Base-by-base conservation (phyloP, 805 yeast genomes). In the Brettanomyces naardenensis region DNA sequence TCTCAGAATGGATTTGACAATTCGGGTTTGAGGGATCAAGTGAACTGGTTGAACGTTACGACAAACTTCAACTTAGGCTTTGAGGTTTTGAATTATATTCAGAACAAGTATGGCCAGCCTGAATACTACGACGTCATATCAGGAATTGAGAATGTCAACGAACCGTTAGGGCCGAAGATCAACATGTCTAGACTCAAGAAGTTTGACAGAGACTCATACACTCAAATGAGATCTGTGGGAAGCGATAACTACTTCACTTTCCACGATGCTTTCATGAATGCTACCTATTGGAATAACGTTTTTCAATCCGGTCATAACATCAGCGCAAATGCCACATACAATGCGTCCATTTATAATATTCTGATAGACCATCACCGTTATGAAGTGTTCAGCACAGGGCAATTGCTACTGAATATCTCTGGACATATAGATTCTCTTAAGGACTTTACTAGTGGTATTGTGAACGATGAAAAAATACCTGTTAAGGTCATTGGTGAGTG, bases 1-100 rank as follows among this genome's bases (percentile, higher is more conserved):
- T 83, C 95, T 18, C 97, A 89, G 60, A 89, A 89, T 57, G 97
- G 97, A 11, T 90, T 87, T 53, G 97, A 89, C 61, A 89, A 89
- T 66, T 85, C 95, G 6, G 97, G 97, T 20, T 64, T 74, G 44
- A 73, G 95, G 51, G 96, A 81, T 54, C 28, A 50, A 2, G 17
- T 67, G 34, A 59, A 58, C 3, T 87, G 83, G 75, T 81, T 71
- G 51, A 54, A 68, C 32, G 69, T 65, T 25, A 66, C 69, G 40
- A 55, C 49, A 15, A 46, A 55, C 36, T 62, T 71, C 32, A 59
- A 67, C 23, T 48, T 73, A 14, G 80, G 95, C 1, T 51, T 73
- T 35, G 55, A 66, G 5, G 85, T 78, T 2, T 59, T 89, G 39
- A 53, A 65, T 17, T 51, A 63, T 19, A 68, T 89, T 33, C 65